phyloP scores from a whole-genome alignment of 495 filamentous ascomycete species.

The Rhypophila decipiens region DNA sequence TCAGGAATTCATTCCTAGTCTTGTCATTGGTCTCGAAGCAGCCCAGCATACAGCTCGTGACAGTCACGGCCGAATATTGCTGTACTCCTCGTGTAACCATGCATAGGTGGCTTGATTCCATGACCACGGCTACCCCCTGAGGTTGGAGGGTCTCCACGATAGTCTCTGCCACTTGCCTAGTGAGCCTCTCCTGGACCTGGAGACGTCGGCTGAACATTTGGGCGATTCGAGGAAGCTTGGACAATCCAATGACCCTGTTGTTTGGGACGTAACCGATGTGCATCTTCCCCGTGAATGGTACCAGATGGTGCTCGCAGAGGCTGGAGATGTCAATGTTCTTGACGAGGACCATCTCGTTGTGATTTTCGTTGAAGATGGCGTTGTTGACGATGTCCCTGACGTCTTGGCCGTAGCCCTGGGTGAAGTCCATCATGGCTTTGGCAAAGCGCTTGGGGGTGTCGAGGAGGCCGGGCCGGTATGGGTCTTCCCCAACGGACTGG shows the following conservation, averaged over 20 bases:
- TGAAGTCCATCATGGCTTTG: constrained; percentile 96
- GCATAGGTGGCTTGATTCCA: constrained; percentile 94
- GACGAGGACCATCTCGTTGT: constrained; percentile 95
- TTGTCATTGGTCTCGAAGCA: constrained; percentile 88
- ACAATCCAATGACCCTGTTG: constrained; percentile 81
- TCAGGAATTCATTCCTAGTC: constrained; percentile 90
- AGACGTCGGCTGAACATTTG: constrained; percentile 93
- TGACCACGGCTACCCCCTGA: constrained; percentile 89
- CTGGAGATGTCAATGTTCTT: constrained; percentile 96
- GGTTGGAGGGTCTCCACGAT: constrained; percentile 88
- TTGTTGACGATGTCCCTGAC: constrained; percentile 86
- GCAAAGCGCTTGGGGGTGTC: constrained; percentile 88
- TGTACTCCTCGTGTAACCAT: constrained; percentile 96
- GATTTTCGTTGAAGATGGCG: constrained; percentile 93
- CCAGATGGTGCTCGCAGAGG: constrained; percentile 95
- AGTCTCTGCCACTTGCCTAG: constrained; percentile 91
- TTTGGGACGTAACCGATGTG: constrained; percentile 97
- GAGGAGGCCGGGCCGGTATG: constrained; percentile 79
- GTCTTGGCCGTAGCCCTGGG: constrained; percentile 96
- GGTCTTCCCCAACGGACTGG: constrained; percentile 94
- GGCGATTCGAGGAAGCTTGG: constrained; percentile 89
- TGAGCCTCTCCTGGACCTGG: constrained; percentile 92
- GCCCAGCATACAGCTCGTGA: constrained; percentile 93
- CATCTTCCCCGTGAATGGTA: constrained; percentile 97
- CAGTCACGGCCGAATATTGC: constrained; percentile 79